Evolutionary conservation across 2,329 filamentous ascomycete genomes (phyloP).

Genomic region (Beauveria bassiana): DNA sequence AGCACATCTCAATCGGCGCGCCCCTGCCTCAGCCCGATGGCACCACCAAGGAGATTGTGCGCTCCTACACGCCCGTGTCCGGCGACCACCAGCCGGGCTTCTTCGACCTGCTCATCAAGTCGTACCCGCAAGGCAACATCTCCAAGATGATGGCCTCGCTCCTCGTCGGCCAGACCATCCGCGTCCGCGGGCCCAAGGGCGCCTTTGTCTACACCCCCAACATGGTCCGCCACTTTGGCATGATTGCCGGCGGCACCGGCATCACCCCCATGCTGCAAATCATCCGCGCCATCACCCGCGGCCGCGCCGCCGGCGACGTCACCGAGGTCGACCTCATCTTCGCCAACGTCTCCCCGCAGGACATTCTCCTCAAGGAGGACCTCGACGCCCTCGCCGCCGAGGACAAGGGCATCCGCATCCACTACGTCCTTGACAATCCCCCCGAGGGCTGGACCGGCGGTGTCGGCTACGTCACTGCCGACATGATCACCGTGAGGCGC

Average conservation of each 20-base stretch:
- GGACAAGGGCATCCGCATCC: constrained; percentile 74
- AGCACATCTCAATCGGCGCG: constrained; percentile 95
- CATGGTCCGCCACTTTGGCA: constrained; percentile 93
- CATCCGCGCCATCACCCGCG: constrained; percentile 80
- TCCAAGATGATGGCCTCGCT: constrained; percentile 84
- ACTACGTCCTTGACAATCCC: constrained; percentile 96
- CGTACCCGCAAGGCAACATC: constrained; percentile 96
- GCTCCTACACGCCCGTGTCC: constrained; percentile 87
- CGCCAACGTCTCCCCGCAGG: constrained; percentile 87
- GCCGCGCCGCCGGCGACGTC: constrained; percentile 68
- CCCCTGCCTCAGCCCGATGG: constrained; percentile 61
- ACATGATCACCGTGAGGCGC: constrained; percentile 77
- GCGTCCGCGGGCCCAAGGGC: constrained; percentile 89
- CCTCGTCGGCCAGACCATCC: constrained; percentile 77
- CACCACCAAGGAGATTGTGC: constrained; percentile 72
- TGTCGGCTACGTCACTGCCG: constrained; percentile 87
- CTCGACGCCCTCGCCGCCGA: constrained; percentile 70
- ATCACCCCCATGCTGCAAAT: constrained; percentile 99
- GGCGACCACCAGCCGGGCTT: constrained; percentile 83
- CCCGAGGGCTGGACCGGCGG: constrained; percentile 87
- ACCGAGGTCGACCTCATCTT: constrained; percentile 94
- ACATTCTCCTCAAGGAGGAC: constrained; percentile 90
- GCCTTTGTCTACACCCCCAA: constrained; percentile 97
- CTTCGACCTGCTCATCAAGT: constrained; percentile 97
- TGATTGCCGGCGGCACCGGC: constrained; percentile 95